Evolutionary conservation across 2,329 filamentous ascomycete species (phyloP).

Genomic region (Daldinia sp.): DNA sequence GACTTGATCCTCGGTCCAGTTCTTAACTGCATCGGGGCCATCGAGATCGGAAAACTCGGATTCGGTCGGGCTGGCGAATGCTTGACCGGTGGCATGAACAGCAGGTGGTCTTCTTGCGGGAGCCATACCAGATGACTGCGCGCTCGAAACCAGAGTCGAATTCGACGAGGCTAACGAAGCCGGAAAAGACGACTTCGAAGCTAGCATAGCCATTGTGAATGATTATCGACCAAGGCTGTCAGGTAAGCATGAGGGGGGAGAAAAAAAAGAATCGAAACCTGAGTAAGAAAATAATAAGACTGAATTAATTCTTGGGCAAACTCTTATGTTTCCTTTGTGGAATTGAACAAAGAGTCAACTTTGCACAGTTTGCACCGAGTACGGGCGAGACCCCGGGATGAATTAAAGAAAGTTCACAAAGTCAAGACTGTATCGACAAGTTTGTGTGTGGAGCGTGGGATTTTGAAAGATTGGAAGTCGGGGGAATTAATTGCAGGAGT

Average conservation of each 20-base stretch:
- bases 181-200: slow-evolving; percentile 78
- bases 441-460: slow-evolving; percentile 29
- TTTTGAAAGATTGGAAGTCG: slow-evolving; percentile 27
- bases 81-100: slow-evolving; percentile 63
- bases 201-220: slow-evolving; percentile 78
- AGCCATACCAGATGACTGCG: slow-evolving; percentile 62
- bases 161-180: slow-evolving; percentile 63
- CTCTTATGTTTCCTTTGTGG: slow-evolving; percentile 11
- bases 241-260: slow-evolving; percentile 40
- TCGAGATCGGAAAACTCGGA: slow-evolving; percentile 92
- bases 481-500: slow-evolving; percentile 40
- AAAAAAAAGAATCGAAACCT: slow-evolving; percentile 1
- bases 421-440: slow-evolving; percentile 31
- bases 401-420: slow-evolving; percentile 39
- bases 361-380: slow-evolving; percentile 9
- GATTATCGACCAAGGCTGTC: slow-evolving; percentile 27
- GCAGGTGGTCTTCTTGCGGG: slow-evolving; percentile 65
- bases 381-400: slow-evolving; percentile 30
- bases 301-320: slow-evolving; percentile 29
- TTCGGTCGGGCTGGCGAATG: slow-evolving; percentile 85
- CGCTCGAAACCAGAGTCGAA: slow-evolving; percentile 59
- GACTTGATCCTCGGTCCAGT: slow-evolving; percentile 92
- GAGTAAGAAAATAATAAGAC: slow-evolving; percentile 17
- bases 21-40: slow-evolving; percentile 79
- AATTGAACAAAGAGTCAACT: slow-evolving; percentile 32